These are phyloP conservation scores for Trapa incisa DNA, from an alignment of 345 rosid species.

Conservation along the genomic window DNA sequence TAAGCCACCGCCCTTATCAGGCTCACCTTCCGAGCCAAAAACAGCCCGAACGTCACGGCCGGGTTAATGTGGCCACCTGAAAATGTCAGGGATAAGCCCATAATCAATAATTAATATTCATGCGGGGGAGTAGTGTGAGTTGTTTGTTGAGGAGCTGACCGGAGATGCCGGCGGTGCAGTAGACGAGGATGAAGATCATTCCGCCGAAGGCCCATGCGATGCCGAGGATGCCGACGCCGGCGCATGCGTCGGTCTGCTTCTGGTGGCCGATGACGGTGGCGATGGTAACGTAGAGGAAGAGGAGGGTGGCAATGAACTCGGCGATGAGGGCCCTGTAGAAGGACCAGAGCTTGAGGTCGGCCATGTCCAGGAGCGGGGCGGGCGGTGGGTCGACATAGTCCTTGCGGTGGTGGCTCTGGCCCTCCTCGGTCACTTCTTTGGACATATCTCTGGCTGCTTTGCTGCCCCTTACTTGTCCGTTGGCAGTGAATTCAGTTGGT, in stretches of 20 bases:
- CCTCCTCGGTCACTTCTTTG: slow-evolving; percentile 78
- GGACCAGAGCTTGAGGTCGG: slow-evolving; percentile 70
- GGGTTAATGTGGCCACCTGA: slow-evolving; percentile 74
- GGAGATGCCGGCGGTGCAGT: slow-evolving; percentile 83
- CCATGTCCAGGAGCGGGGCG: slow-evolving; percentile 58
- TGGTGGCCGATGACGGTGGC: slow-evolving; percentile 79
- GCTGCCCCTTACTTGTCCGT: background rate
- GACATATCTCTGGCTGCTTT: slow-evolving; percentile 31
- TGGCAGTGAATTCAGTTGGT: no score
- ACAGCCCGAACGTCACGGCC: slow-evolving; percentile 54
- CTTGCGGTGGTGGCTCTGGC: slow-evolving; percentile 33
- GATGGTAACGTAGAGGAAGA: slow-evolving; percentile 69
- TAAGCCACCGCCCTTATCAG: slow-evolving; percentile 51
- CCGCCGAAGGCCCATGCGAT: slow-evolving; percentile 94
- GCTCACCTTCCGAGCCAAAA: slow-evolving; percentile 61
- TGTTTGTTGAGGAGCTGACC: slow-evolving; percentile 24
- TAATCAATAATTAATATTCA: no score
- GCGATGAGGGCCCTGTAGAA: slow-evolving; percentile 90
- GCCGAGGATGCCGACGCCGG: slow-evolving; percentile 78
- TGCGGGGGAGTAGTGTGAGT: background rate
- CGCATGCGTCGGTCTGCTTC: slow-evolving; percentile 50
- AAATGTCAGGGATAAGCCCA: background rate
- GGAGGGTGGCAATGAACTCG: slow-evolving; percentile 87
- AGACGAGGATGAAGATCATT: slow-evolving; percentile 61
- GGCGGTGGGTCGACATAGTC: slow-evolving; percentile 98